Percentiles rank a stretch among this genome's conserved stretches.
Evolutionary conservation across 345 rosid genomes (phyloP).

Genomic region (Salix koriyanagi): DNA sequence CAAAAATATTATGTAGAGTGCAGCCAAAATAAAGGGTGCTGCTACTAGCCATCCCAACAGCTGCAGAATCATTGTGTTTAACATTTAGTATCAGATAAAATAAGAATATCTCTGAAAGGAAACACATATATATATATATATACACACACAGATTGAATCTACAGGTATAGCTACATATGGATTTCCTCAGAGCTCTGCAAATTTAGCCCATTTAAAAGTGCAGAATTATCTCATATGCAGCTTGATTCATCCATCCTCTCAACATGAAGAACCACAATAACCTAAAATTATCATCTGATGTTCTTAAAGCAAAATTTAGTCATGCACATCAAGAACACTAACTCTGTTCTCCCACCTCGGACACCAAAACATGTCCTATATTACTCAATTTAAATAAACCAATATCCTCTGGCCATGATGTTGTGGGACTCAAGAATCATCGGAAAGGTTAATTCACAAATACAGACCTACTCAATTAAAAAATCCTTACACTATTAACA

Average conservation of each 20-base stretch:
- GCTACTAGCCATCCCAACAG: slow-evolving; percentile 71
- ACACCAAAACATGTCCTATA: not conserved
- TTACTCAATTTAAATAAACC: not conserved
- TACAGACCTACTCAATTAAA: not conserved
- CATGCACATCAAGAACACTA: not conserved
- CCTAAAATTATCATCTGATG: not conserved
- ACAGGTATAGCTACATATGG: not conserved
- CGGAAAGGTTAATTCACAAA: not conserved
- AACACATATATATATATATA: too few relatives aligned
- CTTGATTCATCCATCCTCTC: not conserved
- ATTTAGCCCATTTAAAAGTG: too few relatives aligned
- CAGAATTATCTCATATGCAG: not conserved
- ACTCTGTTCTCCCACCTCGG: not conserved
- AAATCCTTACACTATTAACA: not conserved
- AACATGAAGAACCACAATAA: not conserved
- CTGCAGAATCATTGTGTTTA: slow-evolving; percentile 32
- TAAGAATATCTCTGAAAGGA: not conserved
- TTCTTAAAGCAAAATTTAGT: not conserved
- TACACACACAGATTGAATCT: not conserved
- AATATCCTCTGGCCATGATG: not conserved
- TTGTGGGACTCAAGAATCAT: not conserved
- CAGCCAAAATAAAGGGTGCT: slow-evolving; percentile 45
- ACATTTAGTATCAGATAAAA: not conserved
- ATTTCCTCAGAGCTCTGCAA: not conserved
- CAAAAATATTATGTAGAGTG: slow-evolving; percentile 40